Percentiles rank a stretch among this genome's conserved stretches.
Evolutionary conservation across 2,329 filamentous ascomycete species (phyloP).

Genomic region (Dothideomycetidae sp.): DNA sequence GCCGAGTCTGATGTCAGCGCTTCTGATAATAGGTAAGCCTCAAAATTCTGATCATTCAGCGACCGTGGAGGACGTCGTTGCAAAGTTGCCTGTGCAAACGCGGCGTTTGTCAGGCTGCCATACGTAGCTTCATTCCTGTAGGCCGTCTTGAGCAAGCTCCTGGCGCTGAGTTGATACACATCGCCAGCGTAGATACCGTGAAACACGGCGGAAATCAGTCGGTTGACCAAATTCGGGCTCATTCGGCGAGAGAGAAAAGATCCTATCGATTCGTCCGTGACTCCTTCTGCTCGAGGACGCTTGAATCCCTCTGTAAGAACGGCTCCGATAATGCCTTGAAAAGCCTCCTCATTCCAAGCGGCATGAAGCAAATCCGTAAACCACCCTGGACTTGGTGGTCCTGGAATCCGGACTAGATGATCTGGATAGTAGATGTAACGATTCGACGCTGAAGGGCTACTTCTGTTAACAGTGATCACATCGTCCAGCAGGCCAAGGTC

Average conservation of each 20-base stretch:
- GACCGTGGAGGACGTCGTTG: conserved; percentile 17
- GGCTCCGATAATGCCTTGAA: conserved; percentile 32
- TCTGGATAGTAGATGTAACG: conserved; percentile 85
- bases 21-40: background rate
- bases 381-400: conserved; percentile 22
- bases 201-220: conserved; percentile 57
- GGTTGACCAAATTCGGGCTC: conserved; percentile 46
- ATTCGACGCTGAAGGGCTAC: conserved; percentile 41
- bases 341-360: conserved; percentile 41
- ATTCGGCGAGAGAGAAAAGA: conserved; percentile 47
- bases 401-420: conserved; percentile 53
- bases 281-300: conserved; percentile 19
- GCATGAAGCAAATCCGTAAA: conserved; percentile 22
- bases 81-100: conserved; percentile 21
- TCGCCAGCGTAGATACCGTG: conserved; percentile 93
- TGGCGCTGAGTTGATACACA: conserved; percentile 63
- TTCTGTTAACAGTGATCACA: conserved; percentile 39
- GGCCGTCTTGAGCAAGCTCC: conserved; percentile 41
- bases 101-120: conserved; percentile 25
- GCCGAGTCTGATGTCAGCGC: conserved; percentile 16
- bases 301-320: conserved; percentile 23
- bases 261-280: conserved; percentile 57
- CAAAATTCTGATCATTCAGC: background rate
- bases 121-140: conserved; percentile 36
- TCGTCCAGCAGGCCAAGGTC: conserved; percentile 43